Evolutionary conservation across 805 yeast genomes (phyloP).

Genomic region (Starmerella vitae): DNA sequence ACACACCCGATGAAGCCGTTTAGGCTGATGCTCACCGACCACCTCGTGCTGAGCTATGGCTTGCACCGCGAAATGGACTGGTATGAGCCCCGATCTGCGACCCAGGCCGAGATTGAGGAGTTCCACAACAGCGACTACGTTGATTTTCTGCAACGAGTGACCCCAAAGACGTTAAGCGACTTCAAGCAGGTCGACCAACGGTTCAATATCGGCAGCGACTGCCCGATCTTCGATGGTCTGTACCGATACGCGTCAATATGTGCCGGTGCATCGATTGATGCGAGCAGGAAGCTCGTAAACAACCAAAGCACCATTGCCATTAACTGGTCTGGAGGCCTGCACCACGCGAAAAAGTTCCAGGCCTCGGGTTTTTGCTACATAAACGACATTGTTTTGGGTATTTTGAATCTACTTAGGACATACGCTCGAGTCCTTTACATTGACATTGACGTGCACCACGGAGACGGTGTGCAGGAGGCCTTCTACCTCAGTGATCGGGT

Average conservation of each 20-base stretch:
- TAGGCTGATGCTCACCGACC: slow-evolving; percentile 85
- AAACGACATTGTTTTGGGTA: slow-evolving; percentile 79
- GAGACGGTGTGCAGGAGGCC: slow-evolving; percentile 93
- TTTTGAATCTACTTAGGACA: slow-evolving; percentile 60
- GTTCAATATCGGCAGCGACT: slow-evolving; percentile 86
- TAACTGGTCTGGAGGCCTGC: slow-evolving; percentile 88
- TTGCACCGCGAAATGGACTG: slow-evolving; percentile 82
- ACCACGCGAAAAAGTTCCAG: slow-evolving; percentile 81
- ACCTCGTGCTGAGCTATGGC: slow-evolving; percentile 70
- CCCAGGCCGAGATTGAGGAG: slow-evolving; percentile 59
- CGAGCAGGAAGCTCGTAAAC: slow-evolving; percentile 66
- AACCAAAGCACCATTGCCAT: slow-evolving; percentile 85
- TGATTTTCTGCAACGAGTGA: slow-evolving; percentile 56
- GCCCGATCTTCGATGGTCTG: slow-evolving; percentile 90
- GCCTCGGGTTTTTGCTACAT: slow-evolving; percentile 87
- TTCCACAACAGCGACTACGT: slow-evolving; percentile 85
- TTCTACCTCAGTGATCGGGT: slow-evolving; percentile 84
- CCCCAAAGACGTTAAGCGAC: slow-evolving; percentile 59
- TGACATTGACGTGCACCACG: slow-evolving; percentile 86
- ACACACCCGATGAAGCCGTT: slow-evolving; percentile 98
- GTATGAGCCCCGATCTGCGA: slow-evolving; percentile 71
- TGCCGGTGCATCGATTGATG: slow-evolving; percentile 86
- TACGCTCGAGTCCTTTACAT: slow-evolving; percentile 79
- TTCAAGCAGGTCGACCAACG: slow-evolving; percentile 45
- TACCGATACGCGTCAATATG: slow-evolving; percentile 72